Evolutionary conservation across 345 rosid genomes (phyloP), one percentile per base, ranked within the genome.

Genomic region (Luvunga scandens): DNA sequence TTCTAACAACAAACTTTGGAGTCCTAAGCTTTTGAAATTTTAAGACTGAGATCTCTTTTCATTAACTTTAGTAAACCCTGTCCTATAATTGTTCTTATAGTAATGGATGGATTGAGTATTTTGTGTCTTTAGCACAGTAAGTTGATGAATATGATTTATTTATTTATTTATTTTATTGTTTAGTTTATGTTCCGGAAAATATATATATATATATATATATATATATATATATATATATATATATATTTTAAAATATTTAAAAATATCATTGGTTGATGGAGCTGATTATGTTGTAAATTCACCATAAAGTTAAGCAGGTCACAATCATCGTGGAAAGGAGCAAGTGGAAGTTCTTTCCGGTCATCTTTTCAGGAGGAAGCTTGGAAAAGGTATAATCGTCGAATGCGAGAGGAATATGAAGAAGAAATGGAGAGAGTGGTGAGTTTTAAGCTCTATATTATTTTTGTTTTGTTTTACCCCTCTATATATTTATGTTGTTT

Each of bases 381-480:
- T 16, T 88, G 95, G 95, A 94, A 84, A 89, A 94, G 90, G 86
- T 88, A 96, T 76, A 88, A 91, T 75, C 91, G 92, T 70, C 86
- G 98, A 76, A 88, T 93, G 98, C 94, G 90, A 82, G 98, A 96
- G 80, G 98, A 91, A 79, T 96, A 91, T 55, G 99, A 96, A 84
- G 97, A 96, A 79, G 98, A 96, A 86, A 81, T 91, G 88, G 98
- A 96, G 89, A 92, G 99, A 91, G 95, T 96, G 84, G 99, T 95
- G 81, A 89, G 94, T 86, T 72, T 12, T 71, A 78, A 33, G 28
- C 50, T 75, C 24, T 57, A 25, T n/a, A 24, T 61, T 33, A 5
- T 73, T 34, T 59, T 30, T 77, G 69, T 27, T 55, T 18, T 75
- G 53, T 19, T 30, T 0, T 12, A 10, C 42, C 27, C 34, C 73